Evolutionary conservation across 768 basidiomycete species (phyloP).

Genomic region (Pleurotus ostreatus): DNA sequence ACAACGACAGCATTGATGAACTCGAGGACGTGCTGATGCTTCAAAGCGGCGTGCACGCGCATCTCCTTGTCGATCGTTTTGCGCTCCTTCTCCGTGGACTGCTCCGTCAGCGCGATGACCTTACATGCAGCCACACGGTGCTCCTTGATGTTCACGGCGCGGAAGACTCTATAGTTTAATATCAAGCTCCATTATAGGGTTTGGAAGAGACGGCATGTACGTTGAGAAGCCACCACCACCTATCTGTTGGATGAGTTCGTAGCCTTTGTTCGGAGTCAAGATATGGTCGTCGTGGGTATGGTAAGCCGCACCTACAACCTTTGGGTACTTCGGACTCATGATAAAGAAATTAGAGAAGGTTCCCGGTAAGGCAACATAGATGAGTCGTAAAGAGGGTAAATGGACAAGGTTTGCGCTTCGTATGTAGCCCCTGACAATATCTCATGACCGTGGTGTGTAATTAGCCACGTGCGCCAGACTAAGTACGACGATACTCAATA

Average conservation of each 20-base stretch:
- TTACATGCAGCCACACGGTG: constrained; percentile 86
- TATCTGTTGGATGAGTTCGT: constrained; percentile 66
- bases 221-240: constrained; percentile 88
- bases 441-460: no score
- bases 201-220: constrained; percentile 36
- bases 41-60: constrained; percentile 77
- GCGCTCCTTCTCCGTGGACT: constrained; percentile 64
- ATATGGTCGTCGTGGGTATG: neutral
- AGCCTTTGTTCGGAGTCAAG: constrained; percentile 41
- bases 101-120: constrained; percentile 58
- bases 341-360: no score
- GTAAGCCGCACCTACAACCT: constrained; percentile 26
- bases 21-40: constrained; percentile 77
- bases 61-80: constrained; percentile 91
- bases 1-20: constrained; percentile 78
- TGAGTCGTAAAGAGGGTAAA: no score
- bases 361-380: no score
- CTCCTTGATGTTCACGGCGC: constrained; percentile 65
- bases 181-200: neutral
- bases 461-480: no score
- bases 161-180: constrained; percentile 61
- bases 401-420: no score
- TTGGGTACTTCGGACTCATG: constrained; percentile 30
- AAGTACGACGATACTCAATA: no score
- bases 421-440: no score